Percentiles rank a stretch among this genome's conserved stretches.
Conservation (phyloP, 345 rosid genomes). For the Nasturtium officinale region DNA sequence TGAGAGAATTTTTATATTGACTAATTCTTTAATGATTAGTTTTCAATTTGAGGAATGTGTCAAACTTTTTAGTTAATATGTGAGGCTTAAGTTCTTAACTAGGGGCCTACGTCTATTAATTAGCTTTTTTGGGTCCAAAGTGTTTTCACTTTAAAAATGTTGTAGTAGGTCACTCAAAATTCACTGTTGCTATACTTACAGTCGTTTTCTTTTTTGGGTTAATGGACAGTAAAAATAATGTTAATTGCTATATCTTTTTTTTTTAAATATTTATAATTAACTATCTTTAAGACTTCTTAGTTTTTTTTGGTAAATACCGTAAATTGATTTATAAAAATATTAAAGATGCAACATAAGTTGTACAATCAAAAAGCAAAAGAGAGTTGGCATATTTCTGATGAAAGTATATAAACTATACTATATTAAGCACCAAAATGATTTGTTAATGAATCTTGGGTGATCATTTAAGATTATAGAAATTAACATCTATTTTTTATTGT, state of each 20-base stretch:
- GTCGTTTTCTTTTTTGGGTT: not conserved
- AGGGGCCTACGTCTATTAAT: not conserved
- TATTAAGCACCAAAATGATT: not conserved
- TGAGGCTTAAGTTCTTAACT: slow-evolving; percentile 2
- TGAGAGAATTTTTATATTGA: not conserved
- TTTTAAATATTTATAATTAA: not conserved
- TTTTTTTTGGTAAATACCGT: not conserved
- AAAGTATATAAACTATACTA: not conserved
- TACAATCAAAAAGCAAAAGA: not conserved
- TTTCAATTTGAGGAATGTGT: not conserved
- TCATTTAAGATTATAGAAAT: not conserved
- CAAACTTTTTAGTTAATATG: not conserved
- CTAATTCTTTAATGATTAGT: not conserved
- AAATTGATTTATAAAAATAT: not conserved
- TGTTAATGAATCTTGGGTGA: not conserved
- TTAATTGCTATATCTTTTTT: not conserved
- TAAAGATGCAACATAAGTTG: not conserved
- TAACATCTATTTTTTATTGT: not conserved
- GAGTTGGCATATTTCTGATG: not conserved
- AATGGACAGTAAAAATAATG: not conserved
- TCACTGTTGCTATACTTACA: not conserved
- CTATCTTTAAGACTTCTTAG: not conserved
- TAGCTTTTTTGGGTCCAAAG: not conserved
- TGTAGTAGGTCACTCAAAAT: too few relatives aligned
- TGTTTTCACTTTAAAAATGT: not conserved